Conservation (phyloP, 2,329 filamentous ascomycete species). For the Nemania serpens region DNA sequence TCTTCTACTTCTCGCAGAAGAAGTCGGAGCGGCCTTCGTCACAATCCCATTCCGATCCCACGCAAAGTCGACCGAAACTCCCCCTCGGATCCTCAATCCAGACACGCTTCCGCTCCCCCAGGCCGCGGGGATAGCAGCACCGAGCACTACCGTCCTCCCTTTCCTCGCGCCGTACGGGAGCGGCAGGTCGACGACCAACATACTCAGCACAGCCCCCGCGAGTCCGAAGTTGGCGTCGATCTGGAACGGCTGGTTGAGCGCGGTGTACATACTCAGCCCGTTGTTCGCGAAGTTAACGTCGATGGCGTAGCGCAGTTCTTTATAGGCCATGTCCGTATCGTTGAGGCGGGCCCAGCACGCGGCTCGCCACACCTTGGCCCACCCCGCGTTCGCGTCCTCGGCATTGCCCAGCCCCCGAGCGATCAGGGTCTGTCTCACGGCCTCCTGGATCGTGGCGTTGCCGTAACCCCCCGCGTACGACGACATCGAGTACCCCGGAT, state of each 20-base stretch:
- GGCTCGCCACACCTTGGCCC: constrained; percentile 62
- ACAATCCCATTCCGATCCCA: constrained; percentile 44
- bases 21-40: constrained; percentile 6
- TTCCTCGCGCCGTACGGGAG: constrained; percentile 27
- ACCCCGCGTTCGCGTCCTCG: constrained; percentile 57
- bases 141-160: constrained; percentile 47
- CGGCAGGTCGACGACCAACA: constrained; percentile 57
- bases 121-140: constrained; percentile 51
- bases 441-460: constrained; percentile 49
- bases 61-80: constrained; percentile 48
- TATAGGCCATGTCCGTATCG: constrained; percentile 53
- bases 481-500: constrained; percentile 57
- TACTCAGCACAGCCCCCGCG: constrained; percentile 53
- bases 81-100: constrained; percentile 51
- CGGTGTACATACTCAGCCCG: constrained; percentile 57
- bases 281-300: constrained; percentile 56
- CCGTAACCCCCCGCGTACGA: constrained; percentile 48
- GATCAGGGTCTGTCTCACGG: constrained; percentile 51
- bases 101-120: constrained; percentile 52
- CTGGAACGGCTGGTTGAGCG: constrained; percentile 55
- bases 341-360: constrained; percentile 62
- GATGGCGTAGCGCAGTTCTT: constrained; percentile 53
- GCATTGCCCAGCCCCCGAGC: constrained; percentile 49
- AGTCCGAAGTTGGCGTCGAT: constrained; percentile 64
- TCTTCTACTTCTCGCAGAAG: background rate